Percentiles rank a stretch among this genome's conserved stretches.
These are phyloP conservation scores for Collariella sp. DNA, from an alignment of 495 filamentous ascomycete genomes.

Conservation along the genomic window DNA sequence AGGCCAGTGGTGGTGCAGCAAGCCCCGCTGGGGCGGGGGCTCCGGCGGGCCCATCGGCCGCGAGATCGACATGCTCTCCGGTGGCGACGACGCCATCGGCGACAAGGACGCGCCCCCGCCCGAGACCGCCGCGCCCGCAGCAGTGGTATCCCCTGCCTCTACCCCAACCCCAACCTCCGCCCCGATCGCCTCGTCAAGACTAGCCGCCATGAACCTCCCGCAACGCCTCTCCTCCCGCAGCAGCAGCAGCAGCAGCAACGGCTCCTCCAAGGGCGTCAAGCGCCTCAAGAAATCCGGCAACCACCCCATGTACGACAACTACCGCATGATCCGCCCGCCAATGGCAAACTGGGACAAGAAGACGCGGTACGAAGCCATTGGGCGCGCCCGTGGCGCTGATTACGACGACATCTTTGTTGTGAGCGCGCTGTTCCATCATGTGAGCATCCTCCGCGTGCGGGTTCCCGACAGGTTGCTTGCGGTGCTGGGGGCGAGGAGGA, in stretches of 20 bases:
- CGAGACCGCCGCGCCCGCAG: too few species aligned
- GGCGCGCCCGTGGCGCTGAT: conserved; percentile 40
- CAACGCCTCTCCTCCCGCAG: background rate
- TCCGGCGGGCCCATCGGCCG: conserved; percentile 53
- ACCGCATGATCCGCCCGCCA: conserved; percentile 54
- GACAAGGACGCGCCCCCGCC: conserved; percentile 35
- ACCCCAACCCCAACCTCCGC: background rate
- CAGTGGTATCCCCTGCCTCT: background rate
- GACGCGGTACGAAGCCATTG: conserved; percentile 63
- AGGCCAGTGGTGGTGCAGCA: conserved; percentile 71
- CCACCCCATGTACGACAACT: conserved; percentile 46
- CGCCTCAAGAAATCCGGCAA: conserved; percentile 41
- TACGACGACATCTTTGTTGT: conserved; percentile 71
- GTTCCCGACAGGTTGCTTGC: conserved; percentile 60
- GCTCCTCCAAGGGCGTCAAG: conserved; percentile 36
- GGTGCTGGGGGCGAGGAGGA: conserved; percentile 33
- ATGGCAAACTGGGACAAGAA: conserved; percentile 68
- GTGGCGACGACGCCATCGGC: conserved; percentile 30
- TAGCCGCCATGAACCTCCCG: conserved; percentile 4
- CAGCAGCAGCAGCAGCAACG: background rate
- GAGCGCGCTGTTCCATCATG: conserved; percentile 73
- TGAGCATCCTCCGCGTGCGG: conserved; percentile 64
- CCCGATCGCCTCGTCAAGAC: background rate
- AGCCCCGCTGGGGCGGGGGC: conserved; percentile 68
- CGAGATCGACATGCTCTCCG: conserved; percentile 40